Base-by-base conservation (phyloP, 805 yeast species). In the Metschnikowia noctiluminum region DNA sequence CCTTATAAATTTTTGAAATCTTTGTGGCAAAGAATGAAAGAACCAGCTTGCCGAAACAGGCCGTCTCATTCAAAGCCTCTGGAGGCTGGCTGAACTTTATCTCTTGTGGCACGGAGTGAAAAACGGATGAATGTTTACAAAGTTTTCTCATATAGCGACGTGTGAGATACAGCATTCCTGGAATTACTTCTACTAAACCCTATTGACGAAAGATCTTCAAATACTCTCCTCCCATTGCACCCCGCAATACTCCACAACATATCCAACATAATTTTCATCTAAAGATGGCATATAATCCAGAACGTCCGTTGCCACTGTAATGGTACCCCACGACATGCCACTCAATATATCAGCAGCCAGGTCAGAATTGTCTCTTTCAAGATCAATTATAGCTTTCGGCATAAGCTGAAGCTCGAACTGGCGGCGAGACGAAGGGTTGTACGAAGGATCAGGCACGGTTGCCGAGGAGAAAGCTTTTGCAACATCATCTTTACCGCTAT, bases 281-380 rank as follows among this genome's bases (percentile, higher is more conserved):
- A 81, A 66, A 27, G 50, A 57, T 6, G 89, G 84, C 13, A 73
- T 66, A 52, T 71, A 80, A 61, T 88, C 95, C 54, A 81, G 84
- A 7, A 68, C 66, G 56, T 88, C 90, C 0, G 97, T 88, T 38
- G 84, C 87, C 1, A 92, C 87, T 27, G 89, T 70, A 30, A 94
- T 87, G 0, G 98, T 87, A 1, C 97, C 98, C 99, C 99, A 94
- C 53, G 92, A 95, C 96, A 92, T 92, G 11, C 98, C 97, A 34
- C 81, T 81, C 38, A 77, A 58, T 2, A 87, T 70, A 58, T 65
- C 76, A 49, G 64, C 61, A 6, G 62, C 56, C 28, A 69, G 66
- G 38, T 73, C 74, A 53, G 62, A 57, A 13, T 60, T 54, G 11
- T 51, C 38, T 40, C 46, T 43, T 62, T 92, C 97, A 40, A 94